Conservation (phyloP, 2,329 filamentous ascomycete genomes). For the Botryotinia globosa region DNA sequence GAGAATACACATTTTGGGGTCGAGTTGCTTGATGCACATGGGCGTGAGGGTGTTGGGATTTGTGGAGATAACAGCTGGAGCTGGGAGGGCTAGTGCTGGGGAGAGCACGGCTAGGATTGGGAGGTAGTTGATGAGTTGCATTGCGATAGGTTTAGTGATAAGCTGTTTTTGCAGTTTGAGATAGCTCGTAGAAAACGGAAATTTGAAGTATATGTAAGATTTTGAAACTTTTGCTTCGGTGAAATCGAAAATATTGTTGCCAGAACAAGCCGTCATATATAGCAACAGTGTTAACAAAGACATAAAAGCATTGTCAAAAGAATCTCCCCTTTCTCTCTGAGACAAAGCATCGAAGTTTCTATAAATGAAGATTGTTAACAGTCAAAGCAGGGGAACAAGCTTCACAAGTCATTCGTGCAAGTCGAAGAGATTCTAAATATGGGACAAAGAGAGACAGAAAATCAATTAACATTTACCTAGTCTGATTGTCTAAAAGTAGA, state of each 20-base stretch:
- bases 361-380: background rate
- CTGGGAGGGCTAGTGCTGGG: background rate
- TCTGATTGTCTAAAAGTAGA: background rate
- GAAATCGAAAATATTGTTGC: background rate
- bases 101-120: background rate
- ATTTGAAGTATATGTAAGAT: background rate
- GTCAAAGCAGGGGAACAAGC: background rate
- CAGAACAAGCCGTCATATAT: background rate
- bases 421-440: background rate
- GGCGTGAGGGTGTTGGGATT: background rate
- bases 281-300: background rate
- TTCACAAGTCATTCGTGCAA: background rate
- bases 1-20: slow-evolving; percentile 4
- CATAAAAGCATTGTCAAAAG: background rate
- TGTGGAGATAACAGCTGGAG: background rate
- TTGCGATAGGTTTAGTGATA: background rate
- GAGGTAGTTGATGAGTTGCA: slow-evolving; percentile 16
- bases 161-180: background rate
- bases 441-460: background rate
- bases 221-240: slow-evolving; percentile 1
- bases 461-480: too few relatives aligned
- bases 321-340: background rate
- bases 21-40: background rate
- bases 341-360: background rate
- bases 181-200: background rate